Evolutionary conservation across 768 basidiomycete genomes (phyloP).

Genomic region (Pulveroboletus sp.): DNA sequence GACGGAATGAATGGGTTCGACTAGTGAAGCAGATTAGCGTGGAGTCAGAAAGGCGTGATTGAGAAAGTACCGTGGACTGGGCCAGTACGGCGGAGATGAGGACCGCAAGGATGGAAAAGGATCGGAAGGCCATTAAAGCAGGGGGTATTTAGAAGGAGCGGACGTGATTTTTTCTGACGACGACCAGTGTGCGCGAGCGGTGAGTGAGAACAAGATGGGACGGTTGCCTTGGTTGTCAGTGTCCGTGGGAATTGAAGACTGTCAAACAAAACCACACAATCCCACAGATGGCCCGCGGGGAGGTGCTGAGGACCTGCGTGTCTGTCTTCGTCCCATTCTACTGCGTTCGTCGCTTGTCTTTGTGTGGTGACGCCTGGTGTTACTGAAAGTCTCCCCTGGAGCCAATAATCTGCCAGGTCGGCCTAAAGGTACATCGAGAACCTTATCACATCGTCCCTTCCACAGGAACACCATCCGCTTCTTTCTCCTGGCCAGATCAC

Average conservation of each 20-base stretch:
- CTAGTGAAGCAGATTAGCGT: conserved; percentile 20
- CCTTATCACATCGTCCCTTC: conserved; percentile 10
- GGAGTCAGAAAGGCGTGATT: neutral
- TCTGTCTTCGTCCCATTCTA: neutral
- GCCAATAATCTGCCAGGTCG: neutral
- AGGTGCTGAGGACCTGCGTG: neutral
- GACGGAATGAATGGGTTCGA: conserved; percentile 61
- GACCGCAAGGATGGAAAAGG: conserved; percentile 48
- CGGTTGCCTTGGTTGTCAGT: neutral
- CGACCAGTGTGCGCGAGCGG: neutral
- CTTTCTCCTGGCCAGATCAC: neutral
- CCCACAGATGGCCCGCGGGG: too few species aligned
- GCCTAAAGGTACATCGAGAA: neutral
- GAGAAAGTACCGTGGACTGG: conserved; percentile 39
- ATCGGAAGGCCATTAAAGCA: conserved; percentile 41
- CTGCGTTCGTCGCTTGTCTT: neutral
- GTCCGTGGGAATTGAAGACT: neutral
- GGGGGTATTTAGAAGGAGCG: conserved; percentile 28
- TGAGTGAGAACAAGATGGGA: neutral
- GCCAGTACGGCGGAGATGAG: conserved; percentile 49
- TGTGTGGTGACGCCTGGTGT: neutral
- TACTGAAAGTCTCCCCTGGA: neutral
- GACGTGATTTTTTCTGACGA: conserved; percentile 4
- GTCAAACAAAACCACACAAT: conserved; percentile 12
- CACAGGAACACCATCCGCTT: neutral